Conservation (phyloP, 2,329 filamentous ascomycete species). For the Phialophora tarda region DNA sequence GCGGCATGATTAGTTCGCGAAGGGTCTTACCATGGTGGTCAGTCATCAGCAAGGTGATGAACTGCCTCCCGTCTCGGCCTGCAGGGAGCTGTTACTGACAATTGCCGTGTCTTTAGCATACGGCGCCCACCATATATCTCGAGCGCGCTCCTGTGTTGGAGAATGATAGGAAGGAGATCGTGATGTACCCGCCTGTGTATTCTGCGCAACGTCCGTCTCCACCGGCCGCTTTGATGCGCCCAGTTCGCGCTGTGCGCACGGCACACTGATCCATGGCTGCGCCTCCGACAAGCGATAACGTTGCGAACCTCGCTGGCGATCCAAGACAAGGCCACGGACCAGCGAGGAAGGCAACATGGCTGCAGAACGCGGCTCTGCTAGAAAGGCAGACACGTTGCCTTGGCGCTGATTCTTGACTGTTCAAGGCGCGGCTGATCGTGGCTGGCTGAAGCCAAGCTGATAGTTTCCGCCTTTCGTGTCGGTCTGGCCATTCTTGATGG, state of each 20-base stretch:
- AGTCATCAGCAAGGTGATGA: neutral
- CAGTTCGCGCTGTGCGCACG: neutral
- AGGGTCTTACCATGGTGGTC: constrained; percentile 3
- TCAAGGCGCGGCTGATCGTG: neutral
- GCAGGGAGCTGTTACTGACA: neutral
- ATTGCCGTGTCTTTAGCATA: neutral
- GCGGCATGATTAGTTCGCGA: neutral
- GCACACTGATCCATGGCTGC: neutral
- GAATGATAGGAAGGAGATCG: neutral
- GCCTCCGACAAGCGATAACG: neutral
- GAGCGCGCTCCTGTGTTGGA: neutral
- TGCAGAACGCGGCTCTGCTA: neutral
- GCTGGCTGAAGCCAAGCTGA: constrained; percentile 14
- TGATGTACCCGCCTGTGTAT: neutral
- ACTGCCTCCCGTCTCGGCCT: neutral
- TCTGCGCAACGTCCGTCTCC: neutral
- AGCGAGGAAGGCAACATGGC: neutral
- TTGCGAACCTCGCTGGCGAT: neutral
- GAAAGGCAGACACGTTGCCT: neutral
- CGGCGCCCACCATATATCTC: neutral
- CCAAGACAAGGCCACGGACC: neutral
- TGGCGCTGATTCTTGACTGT: neutral
- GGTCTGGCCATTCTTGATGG: neutral
- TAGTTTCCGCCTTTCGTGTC: neutral
- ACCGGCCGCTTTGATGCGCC: neutral